A percentile compares a stretch with the other conserved stretches of the same genome.
phyloP scores from a whole-genome alignment of 345 rosid genomes.

The Zanthoxylum bungeanum region DNA sequence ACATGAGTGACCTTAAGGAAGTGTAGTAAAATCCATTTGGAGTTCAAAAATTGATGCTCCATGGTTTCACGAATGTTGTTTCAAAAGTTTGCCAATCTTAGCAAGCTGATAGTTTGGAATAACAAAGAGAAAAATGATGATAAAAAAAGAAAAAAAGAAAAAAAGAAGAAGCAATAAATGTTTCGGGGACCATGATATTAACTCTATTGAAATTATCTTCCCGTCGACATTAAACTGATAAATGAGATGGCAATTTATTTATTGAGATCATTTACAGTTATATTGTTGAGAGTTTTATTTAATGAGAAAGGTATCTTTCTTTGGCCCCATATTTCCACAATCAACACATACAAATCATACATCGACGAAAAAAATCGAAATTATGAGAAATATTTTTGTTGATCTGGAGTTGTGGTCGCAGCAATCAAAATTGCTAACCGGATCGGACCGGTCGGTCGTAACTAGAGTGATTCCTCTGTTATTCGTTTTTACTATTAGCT shows the following conservation, averaged over 20 bases:
- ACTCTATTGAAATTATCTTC: not conserved
- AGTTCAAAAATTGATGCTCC: not conserved
- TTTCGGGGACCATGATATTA: not conserved
- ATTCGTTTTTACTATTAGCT: too few species aligned
- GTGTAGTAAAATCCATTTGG: not conserved
- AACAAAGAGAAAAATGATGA: not conserved
- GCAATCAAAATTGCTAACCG: too few species aligned
- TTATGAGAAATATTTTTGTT: too few species aligned
- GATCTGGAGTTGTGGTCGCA: too few species aligned
- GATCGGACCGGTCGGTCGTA: too few species aligned
- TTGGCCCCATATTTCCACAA: not conserved
- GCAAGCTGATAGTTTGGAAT: not conserved
- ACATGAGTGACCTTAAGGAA: not conserved
- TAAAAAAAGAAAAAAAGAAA: not conserved
- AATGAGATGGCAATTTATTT: not conserved
- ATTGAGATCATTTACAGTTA: not conserved
- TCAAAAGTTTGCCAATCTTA: not conserved
- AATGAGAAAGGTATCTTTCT: not conserved
- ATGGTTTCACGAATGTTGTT: not conserved
- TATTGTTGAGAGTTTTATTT: not conserved
- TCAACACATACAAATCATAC: not conserved
- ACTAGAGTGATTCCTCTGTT: too few species aligned
- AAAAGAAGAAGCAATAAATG: not conserved
- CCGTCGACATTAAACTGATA: not conserved
- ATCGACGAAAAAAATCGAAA: not conserved